Conservation (phyloP, 2,329 filamentous ascomycete genomes). For the Truncatella angustata region DNA sequence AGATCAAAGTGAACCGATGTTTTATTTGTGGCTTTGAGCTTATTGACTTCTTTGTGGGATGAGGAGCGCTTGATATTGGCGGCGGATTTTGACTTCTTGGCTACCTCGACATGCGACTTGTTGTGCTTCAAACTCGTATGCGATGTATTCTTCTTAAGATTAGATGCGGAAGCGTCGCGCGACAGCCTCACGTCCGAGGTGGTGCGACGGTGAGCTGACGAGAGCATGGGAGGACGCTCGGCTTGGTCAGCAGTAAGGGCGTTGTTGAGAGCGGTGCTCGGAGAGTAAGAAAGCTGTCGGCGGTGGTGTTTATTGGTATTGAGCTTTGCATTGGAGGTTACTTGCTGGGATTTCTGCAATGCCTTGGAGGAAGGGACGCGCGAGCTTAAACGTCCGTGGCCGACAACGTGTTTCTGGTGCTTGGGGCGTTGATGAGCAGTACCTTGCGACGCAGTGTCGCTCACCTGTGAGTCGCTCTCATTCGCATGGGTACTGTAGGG, state of each 20-base stretch:
- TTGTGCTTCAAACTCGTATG: conserved; percentile 59
- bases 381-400: conserved; percentile 47
- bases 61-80: conserved; percentile 52
- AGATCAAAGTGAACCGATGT: conserved; percentile 63
- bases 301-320: conserved; percentile 12
- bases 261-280: too few relatives aligned
- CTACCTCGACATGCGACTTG: conserved; percentile 56
- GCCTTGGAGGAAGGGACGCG: conserved; percentile 53
- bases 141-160: conserved; percentile 52
- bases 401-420: conserved; percentile 43
- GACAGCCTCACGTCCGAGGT: conserved; percentile 51
- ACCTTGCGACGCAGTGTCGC: conserved; percentile 28
- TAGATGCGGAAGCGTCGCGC: conserved; percentile 40
- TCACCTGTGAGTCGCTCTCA: conserved; percentile 35
- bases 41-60: conserved; percentile 47
- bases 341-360: conserved; percentile 41
- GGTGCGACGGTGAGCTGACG: conserved; percentile 43
- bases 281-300: too few relatives aligned
- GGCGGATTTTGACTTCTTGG: conserved; percentile 49
- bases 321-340: conserved; percentile 19
- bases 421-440: conserved; percentile 30
- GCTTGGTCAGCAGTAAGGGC: conserved; percentile 37
- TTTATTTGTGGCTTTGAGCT: conserved; percentile 42
- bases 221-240: conserved; percentile 32
- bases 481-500: conserved; percentile 20